Conservation (phyloP, 495 filamentous ascomycete species). For the Hyphodiscus hymeniophilus region DNA sequence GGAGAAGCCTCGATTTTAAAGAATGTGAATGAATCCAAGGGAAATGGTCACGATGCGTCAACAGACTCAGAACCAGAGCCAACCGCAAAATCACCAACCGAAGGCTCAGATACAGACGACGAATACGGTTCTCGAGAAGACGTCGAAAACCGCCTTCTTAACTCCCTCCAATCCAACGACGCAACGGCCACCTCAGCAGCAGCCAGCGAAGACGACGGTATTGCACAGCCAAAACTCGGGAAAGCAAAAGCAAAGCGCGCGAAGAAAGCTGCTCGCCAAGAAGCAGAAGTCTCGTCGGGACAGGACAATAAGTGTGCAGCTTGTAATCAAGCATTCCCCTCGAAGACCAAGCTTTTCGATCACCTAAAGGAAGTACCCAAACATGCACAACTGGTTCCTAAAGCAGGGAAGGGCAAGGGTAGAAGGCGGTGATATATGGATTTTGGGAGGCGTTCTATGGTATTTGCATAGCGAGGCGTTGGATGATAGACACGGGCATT, state of each 20-base stretch:
- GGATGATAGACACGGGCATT: not conserved
- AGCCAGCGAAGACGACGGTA: slow-evolving; percentile 13
- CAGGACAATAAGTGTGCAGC: slow-evolving; percentile 38
- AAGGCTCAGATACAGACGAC: slow-evolving; percentile 23
- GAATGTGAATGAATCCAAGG: not conserved
- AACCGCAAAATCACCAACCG: not conserved
- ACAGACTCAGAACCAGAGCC: not conserved
- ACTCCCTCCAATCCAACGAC: slow-evolving; percentile 1
- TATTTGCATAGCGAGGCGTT: slow-evolving; percentile 4
- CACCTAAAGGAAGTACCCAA: slow-evolving; percentile 57
- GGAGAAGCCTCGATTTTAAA: not conserved
- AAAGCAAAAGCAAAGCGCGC: slow-evolving; percentile 85
- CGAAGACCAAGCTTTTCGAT: slow-evolving; percentile 62
- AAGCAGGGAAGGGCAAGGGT: slow-evolving; percentile 10
- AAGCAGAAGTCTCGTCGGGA: not conserved
- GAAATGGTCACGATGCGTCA: not conserved
- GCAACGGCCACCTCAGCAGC: not conserved
- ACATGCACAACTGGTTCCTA: slow-evolving; percentile 15
- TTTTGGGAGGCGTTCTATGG: not conserved
- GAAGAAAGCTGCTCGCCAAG: slow-evolving; percentile 44
- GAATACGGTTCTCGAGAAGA: slow-evolving; percentile 41
- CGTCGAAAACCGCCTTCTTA: slow-evolving; percentile 28
- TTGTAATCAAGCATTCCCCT: slow-evolving; percentile 55
- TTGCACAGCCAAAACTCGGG: slow-evolving; percentile 39
- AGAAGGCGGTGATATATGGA: slow-evolving; percentile 4